Base-by-base conservation (phyloP, 1,139 yeast genomes). In the Yamadazyma conglobata region DNA sequence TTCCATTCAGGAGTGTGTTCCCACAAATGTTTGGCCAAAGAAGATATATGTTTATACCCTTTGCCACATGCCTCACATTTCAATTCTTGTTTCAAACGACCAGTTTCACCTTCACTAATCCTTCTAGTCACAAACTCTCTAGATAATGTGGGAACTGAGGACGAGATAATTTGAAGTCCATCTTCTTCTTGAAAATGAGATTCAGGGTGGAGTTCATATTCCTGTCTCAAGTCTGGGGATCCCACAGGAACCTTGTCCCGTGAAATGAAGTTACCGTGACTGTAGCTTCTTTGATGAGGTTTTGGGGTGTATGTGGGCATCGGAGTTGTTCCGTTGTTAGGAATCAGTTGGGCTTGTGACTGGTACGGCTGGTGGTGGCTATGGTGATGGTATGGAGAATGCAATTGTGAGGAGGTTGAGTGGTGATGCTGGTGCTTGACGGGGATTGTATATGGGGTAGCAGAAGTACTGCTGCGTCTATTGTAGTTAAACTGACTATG, bases 1-100 rank as follows among this genome's bases (percentile, higher is more conserved):
- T 79, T 83, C 95, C 95, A 86, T 53, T 86, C 95, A 0, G 95
- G 94, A 0, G 95, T 86, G 52, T 86, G 95, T 40, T 66, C 70
- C 95, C 89, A 50, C 67, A 65, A 60, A 72, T 88, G 70, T 73
- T 86, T 43, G 71, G 94, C 70, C 38, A 85, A 66, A 13, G 91
- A 81, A 2, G 89, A 79, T 7, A 85, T 81, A 57, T 85, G 95
- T 52, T 85, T 86, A 53, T 85, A 85, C 10, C 93, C 93, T 54
- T 86, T 85, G 8, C 95, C 95, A 50, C 95, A 85, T 3, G 93
- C 87, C 55, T 85, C 93, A 60, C 95, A 85, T 47, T 81, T 80
- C 40, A 85, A 70, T 48, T 83, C 89, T 50, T 85, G 93, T 53
- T 84, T 85, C 31, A 84, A 65, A 32, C 95, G 58, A 7, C 94